These are phyloP conservation scores for Aphanomyces stellatus DNA, from an alignment of 352 stramenopile species.

Conservation along the genomic window DNA sequence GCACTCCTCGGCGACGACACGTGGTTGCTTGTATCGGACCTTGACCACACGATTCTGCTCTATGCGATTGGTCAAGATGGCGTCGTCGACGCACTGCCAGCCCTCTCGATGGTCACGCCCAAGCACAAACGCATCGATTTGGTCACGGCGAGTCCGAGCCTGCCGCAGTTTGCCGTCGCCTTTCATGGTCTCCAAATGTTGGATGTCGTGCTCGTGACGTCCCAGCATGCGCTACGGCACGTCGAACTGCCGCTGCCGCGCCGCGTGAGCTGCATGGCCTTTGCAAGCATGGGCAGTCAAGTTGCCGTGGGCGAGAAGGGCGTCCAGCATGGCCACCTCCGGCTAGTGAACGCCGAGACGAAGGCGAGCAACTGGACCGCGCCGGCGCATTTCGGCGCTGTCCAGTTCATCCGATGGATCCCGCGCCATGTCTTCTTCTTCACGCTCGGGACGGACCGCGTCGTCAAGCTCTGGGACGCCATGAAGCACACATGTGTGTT, in stretches of 20 bases:
- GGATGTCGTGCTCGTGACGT: not conserved
- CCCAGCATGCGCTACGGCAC: not conserved
- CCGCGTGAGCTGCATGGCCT: not conserved
- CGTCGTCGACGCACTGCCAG: not conserved
- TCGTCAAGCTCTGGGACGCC: conserved; percentile 16
- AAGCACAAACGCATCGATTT: not conserved
- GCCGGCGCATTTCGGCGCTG: conserved; percentile 3
- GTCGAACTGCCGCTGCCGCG: not conserved
- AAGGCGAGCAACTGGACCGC: not conserved
- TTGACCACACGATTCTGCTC: not conserved
- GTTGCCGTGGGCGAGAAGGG: conserved; percentile 12
- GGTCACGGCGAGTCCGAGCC: not conserved
- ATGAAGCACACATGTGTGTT: conserved; percentile 5
- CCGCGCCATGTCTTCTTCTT: not conserved
- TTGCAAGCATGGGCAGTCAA: not conserved
- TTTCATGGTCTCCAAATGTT: too few species aligned
- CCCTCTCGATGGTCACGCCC: not conserved
- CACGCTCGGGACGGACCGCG: conserved; percentile 2
- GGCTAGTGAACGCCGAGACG: conserved; percentile 7
- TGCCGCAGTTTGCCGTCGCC: not conserved
- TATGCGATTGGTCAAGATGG: not conserved
- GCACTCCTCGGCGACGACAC: not conserved
- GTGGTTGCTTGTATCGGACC: conserved; percentile 12
- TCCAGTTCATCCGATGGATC: conserved; percentile 8
- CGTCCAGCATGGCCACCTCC: conserved; percentile 3